Conservation (phyloP, 129 eudicot species). For the Oenanthe sinensis region DNA sequence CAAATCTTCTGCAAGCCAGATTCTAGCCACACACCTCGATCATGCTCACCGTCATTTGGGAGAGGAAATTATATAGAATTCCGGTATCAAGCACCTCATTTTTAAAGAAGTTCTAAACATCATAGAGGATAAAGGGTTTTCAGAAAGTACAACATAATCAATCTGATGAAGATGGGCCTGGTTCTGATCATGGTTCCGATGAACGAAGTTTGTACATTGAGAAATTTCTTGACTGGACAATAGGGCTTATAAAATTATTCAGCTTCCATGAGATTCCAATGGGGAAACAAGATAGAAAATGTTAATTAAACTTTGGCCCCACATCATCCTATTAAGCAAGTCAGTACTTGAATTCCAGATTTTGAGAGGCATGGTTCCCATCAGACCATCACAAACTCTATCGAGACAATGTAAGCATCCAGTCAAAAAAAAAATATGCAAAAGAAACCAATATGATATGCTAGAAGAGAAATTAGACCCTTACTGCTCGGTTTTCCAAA, state of each 20-base stretch:
- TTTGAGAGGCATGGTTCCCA: too few relatives aligned
- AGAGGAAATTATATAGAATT: background rate
- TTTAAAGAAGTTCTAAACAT: too few relatives aligned
- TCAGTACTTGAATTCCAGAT: too few relatives aligned
- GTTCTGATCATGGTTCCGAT: too few relatives aligned
- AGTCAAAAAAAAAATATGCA: background rate
- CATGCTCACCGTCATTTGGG: background rate
- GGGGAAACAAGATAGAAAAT: background rate
- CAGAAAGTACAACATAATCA: background rate
- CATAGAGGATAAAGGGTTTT: background rate
- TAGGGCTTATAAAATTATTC: too few relatives aligned
- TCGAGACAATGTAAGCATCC: background rate
- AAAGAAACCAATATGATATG: background rate
- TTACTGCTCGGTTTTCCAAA: slow-evolving; percentile 68
- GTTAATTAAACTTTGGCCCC: background rate
- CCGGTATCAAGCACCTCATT: too few relatives aligned
- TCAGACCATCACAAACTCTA: background rate
- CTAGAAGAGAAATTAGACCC: slow-evolving; percentile 16
- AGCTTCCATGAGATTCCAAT: background rate
- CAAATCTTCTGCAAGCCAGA: too few relatives aligned
- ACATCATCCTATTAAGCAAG: too few relatives aligned
- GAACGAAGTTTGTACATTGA: background rate
- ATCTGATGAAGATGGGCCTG: background rate
- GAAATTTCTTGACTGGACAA: background rate
- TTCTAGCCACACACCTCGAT: too few relatives aligned